Evolutionary conservation across 345 rosid genomes (phyloP).

Genomic region (Diplotaxis tenuifolia): DNA sequence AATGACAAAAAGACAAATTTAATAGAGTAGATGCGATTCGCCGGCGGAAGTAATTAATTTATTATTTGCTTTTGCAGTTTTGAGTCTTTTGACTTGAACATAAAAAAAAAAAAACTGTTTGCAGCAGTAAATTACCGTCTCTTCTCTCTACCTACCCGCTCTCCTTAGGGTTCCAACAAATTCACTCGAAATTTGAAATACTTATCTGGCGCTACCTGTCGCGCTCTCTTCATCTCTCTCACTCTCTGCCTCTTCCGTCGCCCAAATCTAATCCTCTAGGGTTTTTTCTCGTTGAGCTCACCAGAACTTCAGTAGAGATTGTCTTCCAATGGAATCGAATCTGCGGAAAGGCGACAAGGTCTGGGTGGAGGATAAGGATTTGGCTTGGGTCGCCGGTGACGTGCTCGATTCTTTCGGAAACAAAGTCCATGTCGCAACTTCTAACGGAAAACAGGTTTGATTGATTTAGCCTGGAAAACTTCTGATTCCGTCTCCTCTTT

Average conservation of each 20-base stretch:
- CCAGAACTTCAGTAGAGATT: slow-evolving; percentile 36
- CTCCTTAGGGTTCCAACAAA: neutral
- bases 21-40: too few relatives aligned
- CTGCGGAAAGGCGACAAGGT: slow-evolving; percentile 74
- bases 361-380: slow-evolving; percentile 76
- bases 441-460: slow-evolving; percentile 62
- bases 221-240: slow-evolving; percentile 11
- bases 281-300: slow-evolving; percentile 14
- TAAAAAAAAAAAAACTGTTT: neutral
- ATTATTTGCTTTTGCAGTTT: too few relatives aligned
- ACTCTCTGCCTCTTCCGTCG: slow-evolving; percentile 18
- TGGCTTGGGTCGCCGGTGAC: slow-evolving; percentile 83
- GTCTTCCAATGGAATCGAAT: slow-evolving; percentile 46
- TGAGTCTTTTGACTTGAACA: slow-evolving; percentile 7
- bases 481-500: neutral
- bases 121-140: neutral
- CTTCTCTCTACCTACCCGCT: neutral
- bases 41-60: too few relatives aligned
- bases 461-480: neutral
- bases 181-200: slow-evolving; percentile 34
- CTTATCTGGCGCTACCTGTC: slow-evolving; percentile 30
- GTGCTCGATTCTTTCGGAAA: slow-evolving; percentile 50
- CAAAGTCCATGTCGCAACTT: slow-evolving; percentile 52
- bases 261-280: slow-evolving; percentile 14
- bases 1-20: too few relatives aligned